Conservation (phyloP, 2,329 filamentous ascomycete genomes). For the Aspergillus cejpii region DNA sequence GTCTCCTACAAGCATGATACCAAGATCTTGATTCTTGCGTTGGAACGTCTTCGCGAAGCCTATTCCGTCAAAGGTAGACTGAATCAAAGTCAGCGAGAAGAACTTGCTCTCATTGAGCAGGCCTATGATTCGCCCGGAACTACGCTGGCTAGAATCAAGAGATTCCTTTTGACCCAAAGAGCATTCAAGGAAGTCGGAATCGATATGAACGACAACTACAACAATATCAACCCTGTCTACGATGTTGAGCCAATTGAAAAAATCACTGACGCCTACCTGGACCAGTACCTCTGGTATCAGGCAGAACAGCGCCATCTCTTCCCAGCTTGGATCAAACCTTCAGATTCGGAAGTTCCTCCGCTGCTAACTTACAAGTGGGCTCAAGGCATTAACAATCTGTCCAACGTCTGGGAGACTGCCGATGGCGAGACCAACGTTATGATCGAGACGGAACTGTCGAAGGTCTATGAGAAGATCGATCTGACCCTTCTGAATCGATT, state of each 20-base stretch:
- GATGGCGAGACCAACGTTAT: constrained; percentile 97
- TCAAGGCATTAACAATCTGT: constrained; percentile 96
- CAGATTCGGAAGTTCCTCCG: constrained; percentile 93
- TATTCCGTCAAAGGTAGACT: constrained; percentile 96
- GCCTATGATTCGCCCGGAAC: constrained; percentile 97
- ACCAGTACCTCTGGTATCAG: constrained; percentile 99
- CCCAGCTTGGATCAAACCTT: constrained; percentile 98
- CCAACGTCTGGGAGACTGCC: constrained; percentile 87
- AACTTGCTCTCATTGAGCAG: constrained; percentile 93
- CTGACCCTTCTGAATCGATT: constrained; percentile 90
- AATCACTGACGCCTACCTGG: constrained; percentile 96
- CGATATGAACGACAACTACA: constrained; percentile 99
- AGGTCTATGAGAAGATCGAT: constrained; percentile 99
- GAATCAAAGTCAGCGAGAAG: constrained; percentile 96
- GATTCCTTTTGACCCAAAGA: constrained; percentile 90
- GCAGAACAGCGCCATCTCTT: constrained; percentile 95
- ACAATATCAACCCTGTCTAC: constrained; percentile 96
- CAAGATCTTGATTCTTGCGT: constrained; percentile 91
- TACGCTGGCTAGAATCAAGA: constrained; percentile 91
- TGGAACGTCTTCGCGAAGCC: constrained; percentile 86
- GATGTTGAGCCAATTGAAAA: constrained; percentile 99
- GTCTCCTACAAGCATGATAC: constrained; percentile 99
- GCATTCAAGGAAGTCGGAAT: constrained; percentile 99
- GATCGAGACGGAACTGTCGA: constrained; percentile 97
- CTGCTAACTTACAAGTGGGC: constrained; percentile 97